A percentile compares a stretch with the other conserved stretches of the same genome.
Evolutionary conservation across 371 early-diverging fungal genomes (phyloP).

Genomic region (Apophysomyces variabilis): DNA sequence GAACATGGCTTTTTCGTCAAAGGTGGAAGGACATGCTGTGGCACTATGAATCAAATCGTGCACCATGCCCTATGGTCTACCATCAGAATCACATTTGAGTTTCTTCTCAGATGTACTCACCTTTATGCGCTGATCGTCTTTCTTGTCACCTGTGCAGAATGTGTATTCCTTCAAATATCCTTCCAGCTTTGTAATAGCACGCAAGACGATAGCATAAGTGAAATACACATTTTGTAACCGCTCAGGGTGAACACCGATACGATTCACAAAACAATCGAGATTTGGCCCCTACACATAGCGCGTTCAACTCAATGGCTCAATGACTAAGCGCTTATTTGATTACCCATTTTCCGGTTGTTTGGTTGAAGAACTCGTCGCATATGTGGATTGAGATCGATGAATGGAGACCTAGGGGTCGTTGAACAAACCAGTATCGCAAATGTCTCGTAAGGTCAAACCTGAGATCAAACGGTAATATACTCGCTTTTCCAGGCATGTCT

Average conservation of each 20-base stretch:
- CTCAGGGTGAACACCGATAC: conserved; percentile 90
- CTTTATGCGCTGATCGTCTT: conserved; percentile 58
- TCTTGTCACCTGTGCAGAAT: conserved; percentile 64
- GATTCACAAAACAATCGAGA: conserved; percentile 85
- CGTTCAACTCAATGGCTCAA: background rate
- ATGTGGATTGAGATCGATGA: conserved; percentile 98
- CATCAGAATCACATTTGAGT: too few relatives aligned
- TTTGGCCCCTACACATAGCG: conserved; percentile 64
- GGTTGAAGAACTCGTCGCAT: conserved; percentile 89
- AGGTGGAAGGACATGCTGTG: conserved; percentile 72
- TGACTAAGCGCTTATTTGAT: conserved; percentile 7
- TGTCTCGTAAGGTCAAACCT: conserved; percentile 49
- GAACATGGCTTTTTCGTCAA: conserved; percentile 90
- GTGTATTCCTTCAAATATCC: conserved; percentile 77
- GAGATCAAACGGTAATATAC: conserved; percentile 93
- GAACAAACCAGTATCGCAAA: too few relatives aligned
- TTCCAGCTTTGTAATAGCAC: conserved; percentile 83
- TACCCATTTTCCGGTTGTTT: conserved; percentile 88
- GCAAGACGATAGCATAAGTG: conserved; percentile 81
- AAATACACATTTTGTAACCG: conserved; percentile 95
- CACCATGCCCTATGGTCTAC: conserved; percentile 50
- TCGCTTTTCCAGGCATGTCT: conserved; percentile 87
- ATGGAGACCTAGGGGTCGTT: conserved; percentile 73
- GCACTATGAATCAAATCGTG: conserved; percentile 62
- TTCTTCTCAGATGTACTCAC: conserved; percentile 19